Conservation (phyloP, 305 asterid species). For the Ilex paraguariensis region DNA sequence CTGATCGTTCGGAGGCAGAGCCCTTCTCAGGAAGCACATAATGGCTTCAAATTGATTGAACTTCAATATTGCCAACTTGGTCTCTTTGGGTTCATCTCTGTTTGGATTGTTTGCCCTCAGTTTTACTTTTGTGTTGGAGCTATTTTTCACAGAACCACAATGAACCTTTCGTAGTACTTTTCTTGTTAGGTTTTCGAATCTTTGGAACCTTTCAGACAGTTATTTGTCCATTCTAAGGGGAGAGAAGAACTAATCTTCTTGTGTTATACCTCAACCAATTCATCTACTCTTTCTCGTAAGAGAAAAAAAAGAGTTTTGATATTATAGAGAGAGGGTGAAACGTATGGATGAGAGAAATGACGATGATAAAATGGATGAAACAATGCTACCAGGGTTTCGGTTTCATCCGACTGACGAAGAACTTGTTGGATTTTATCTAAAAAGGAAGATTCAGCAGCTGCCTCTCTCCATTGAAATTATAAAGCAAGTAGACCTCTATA, state of each 20-base stretch:
- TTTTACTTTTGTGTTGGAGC: no score
- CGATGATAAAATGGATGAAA: slow-evolving; percentile 21
- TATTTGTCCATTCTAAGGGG: neutral
- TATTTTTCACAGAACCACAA: no score
- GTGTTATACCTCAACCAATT: no score
- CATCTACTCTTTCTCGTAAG: neutral
- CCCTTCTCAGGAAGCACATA: slow-evolving; percentile 47
- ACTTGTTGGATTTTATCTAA: slow-evolving; percentile 65
- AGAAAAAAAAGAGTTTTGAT: neutral
- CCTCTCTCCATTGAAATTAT: slow-evolving; percentile 63
- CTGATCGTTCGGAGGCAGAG: slow-evolving; percentile 79
- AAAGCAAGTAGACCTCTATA: slow-evolving; percentile 63
- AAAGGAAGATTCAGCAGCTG: slow-evolving; percentile 47
- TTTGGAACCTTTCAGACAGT: neutral
- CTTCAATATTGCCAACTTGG: slow-evolving; percentile 5
- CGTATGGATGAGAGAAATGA: slow-evolving; percentile 31
- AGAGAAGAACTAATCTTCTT: no score
- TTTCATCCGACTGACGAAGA: slow-evolving; percentile 79
- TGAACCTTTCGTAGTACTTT: neutral
- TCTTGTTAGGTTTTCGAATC: no score
- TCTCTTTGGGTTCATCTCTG: slow-evolving; percentile 11
- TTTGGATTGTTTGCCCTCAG: slow-evolving; percentile 15
- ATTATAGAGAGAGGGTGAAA: neutral
- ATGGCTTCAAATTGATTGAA: slow-evolving; percentile 31
- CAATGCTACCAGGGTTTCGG: slow-evolving; percentile 65